Evolutionary conservation across 495 filamentous ascomycete species (phyloP).

Genomic region (Hypomontagnella monticulosa): DNA sequence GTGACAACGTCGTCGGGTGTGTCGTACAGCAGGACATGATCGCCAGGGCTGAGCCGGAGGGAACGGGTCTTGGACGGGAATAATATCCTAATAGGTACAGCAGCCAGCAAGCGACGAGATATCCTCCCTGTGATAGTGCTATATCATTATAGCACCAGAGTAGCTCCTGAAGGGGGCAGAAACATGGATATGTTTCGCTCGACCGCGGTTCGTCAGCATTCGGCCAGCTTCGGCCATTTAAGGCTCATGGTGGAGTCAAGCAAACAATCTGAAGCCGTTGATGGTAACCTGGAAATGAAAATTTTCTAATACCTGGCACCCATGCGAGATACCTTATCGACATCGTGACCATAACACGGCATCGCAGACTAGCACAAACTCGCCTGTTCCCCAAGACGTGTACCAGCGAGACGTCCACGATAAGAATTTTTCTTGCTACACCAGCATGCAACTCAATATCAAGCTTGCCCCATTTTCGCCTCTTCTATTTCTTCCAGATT

Average conservation of each 20-base stretch:
- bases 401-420: slow-evolving; percentile 21
- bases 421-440: slow-evolving; percentile 35
- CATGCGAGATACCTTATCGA: slow-evolving; percentile 36
- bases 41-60: slow-evolving; percentile 34
- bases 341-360: slow-evolving; percentile 22
- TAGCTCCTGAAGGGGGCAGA: slow-evolving; percentile 3
- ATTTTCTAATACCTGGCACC: slow-evolving; percentile 36
- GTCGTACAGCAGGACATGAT: slow-evolving; percentile 36
- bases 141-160: slow-evolving; percentile 2
- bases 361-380: not conserved
- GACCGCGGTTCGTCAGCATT: slow-evolving; percentile 14
- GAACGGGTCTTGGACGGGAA: slow-evolving; percentile 22
- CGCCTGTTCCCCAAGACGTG: not conserved
- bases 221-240: slow-evolving; percentile 41
- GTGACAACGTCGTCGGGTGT: slow-evolving; percentile 18
- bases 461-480: slow-evolving; percentile 22
- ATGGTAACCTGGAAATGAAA: slow-evolving; percentile 29
- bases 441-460: slow-evolving; percentile 38
- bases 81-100: slow-evolving; percentile 30
- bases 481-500: slow-evolving; percentile 37
- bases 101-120: slow-evolving; percentile 1
- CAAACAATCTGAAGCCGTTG: slow-evolving; percentile 19
- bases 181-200: slow-evolving; percentile 16
- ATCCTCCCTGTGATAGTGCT: slow-evolving; percentile 11
- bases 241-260: slow-evolving; percentile 34